These are phyloP conservation scores for Vicia sativa DNA, from an alignment of 306 rosid genomes.

Conservation along the genomic window DNA sequence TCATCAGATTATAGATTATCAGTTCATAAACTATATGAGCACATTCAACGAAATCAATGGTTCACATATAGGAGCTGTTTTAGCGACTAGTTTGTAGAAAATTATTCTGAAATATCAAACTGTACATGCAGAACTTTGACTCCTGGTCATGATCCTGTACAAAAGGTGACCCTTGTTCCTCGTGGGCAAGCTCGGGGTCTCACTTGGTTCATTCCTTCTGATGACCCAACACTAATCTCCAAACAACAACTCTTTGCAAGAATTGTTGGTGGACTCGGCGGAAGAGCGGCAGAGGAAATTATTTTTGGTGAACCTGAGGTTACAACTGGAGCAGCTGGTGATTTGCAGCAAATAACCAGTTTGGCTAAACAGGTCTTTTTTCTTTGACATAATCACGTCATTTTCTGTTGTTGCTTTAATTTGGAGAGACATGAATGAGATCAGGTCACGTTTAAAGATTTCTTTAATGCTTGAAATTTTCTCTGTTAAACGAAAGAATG, in stretches of 20 bases:
- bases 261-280: slow-evolving; percentile 97
- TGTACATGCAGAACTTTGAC: slow-evolving; percentile 80
- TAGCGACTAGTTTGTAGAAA: neutral
- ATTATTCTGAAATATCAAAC: slow-evolving; percentile 34
- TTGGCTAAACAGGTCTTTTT: slow-evolving; percentile 87
- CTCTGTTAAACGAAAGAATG: neutral
- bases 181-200: slow-evolving; percentile 99
- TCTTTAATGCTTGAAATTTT: slow-evolving; percentile 2
- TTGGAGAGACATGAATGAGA: slow-evolving; percentile 9
- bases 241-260: slow-evolving; percentile 98
- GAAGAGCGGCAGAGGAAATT: slow-evolving; percentile 97
- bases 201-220: slow-evolving; percentile 96
- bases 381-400: slow-evolving; percentile 4
- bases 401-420: neutral
- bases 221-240: slow-evolving; percentile 93
- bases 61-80: slow-evolving; percentile 28
- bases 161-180: slow-evolving; percentile 89
- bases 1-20: neutral
- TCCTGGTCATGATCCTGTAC: slow-evolving; percentile 96
- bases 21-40: neutral
- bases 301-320: slow-evolving; percentile 97
- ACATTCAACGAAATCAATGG: neutral
- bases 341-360: slow-evolving; percentile 90
- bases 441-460: slow-evolving; percentile 5
- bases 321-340: slow-evolving; percentile 99